Conservation (phyloP, 2,329 filamentous ascomycete genomes). For the Phyllosticta citrichinensis region DNA sequence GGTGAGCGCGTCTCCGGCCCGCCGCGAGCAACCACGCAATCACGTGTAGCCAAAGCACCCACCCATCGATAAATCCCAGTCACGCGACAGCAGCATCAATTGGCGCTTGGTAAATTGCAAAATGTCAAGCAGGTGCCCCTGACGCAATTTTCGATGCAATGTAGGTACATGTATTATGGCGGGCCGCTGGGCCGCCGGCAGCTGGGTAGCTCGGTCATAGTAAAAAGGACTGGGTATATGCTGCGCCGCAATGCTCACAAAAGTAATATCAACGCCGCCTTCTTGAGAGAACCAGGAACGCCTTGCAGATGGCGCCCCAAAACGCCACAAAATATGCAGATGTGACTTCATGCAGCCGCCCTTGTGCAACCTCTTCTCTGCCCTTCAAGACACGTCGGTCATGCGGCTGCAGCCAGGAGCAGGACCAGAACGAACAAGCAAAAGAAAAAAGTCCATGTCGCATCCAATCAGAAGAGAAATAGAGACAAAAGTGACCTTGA, state of each 20-base stretch:
- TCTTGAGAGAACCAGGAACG: slow-evolving; percentile 4
- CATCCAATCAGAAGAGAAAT: neutral
- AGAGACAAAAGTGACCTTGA: neutral
- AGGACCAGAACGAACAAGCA: neutral
- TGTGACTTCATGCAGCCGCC: slow-evolving; percentile 4
- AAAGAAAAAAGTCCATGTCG: neutral
- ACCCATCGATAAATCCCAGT: neutral
- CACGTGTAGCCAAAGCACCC: neutral
- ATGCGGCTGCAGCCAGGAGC: neutral
- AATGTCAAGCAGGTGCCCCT: neutral
- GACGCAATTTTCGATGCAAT: neutral
- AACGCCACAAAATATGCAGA: slow-evolving; percentile 5
- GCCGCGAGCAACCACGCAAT: neutral
- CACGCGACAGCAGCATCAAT: neutral
- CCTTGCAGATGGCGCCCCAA: neutral
- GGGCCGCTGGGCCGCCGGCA: neutral
- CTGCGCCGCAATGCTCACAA: slow-evolving; percentile 6
- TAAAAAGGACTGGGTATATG: slow-evolving; percentile 9
- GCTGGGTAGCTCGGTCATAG: neutral
- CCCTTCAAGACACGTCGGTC: neutral
- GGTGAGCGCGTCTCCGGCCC: neutral
- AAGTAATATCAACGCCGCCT: slow-evolving; percentile 4
- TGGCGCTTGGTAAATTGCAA: neutral
- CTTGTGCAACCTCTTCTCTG: slow-evolving; percentile 2
- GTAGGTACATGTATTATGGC: neutral